Evolutionary conservation across 164 flowering plant genomes (phyloP), one percentile per base, ranked within the genome.

Genomic region (Cinnamomum chago): DNA sequence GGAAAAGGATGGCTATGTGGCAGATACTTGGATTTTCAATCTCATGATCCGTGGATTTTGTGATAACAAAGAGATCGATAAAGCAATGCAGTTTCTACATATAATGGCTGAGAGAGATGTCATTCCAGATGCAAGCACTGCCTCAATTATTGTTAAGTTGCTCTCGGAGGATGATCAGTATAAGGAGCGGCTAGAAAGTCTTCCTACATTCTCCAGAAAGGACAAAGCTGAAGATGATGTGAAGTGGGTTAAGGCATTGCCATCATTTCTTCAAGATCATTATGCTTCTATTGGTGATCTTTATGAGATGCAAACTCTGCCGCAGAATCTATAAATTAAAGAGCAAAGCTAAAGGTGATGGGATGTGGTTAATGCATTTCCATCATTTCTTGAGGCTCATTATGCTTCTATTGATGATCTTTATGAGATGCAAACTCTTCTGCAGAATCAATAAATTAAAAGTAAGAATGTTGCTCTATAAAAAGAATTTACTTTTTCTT

Each of bases 1-100:
- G 93, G 86, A 84, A 72, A 80, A 73, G 13, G 85, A 78, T 17
- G 91, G 88, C 51, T 81, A 82, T 73, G 28, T 75, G 67, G 91
- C 90, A 20, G 77, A 84, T 85, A 71, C 75, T 1, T 75, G 83
- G 12, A 84, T 85, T 1, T 86, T 79, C 77, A 85, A 81, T 75
- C 72, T 81, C 22, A 78, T 88, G 17, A 71, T 90, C 79, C 69
- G 67, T 64, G 84, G 79, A 55, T 83, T 78, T 60, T 80, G 67
- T 69, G 47, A 74, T 55, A 76, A 76, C 20, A 75, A 83, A 23
- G 81, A 85, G 50, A 70, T 66, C 2, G 23, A 25, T 2, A 75
- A 81, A 70, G 85, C 79, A 51, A 58, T 84, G 14, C 77, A 85
- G 52, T 82, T 88, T 81, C 87, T 89, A 67, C 76, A 77, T 22